A percentile compares a stretch with the other conserved stretches of the same genome.
Evolutionary conservation across 495 filamentous ascomycete genomes (phyloP).

Genomic region (Xylaria telfairii): DNA sequence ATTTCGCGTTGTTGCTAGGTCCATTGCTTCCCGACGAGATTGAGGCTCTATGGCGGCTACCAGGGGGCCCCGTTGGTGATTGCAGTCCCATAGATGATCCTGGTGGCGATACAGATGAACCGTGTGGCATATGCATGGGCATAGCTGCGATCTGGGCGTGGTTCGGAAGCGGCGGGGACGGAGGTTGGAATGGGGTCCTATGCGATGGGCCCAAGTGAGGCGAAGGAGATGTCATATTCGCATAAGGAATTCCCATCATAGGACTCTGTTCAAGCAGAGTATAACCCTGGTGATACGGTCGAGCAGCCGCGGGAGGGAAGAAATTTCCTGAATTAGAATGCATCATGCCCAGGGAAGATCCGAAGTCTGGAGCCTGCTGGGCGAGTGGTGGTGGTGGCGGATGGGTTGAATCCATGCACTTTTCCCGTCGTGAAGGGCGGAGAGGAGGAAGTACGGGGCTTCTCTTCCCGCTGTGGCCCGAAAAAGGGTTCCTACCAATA

Average conservation of each 20-base stretch:
- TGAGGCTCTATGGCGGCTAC: conserved; percentile 31
- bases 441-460: conserved; percentile 45
- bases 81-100: conserved; percentile 28
- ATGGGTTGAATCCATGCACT: conserved; percentile 15
- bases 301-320: conserved; percentile 42
- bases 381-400: conserved; percentile 26
- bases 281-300: conserved; percentile 51
- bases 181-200: conserved; percentile 27
- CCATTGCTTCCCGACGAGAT: conserved; percentile 36
- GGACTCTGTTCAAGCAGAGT: conserved; percentile 39
- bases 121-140: conserved; percentile 32
- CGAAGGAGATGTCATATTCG: conserved; percentile 23
- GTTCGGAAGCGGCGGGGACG: conserved; percentile 33
- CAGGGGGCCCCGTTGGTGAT: conserved; percentile 32
- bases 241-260: conserved; percentile 25
- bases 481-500: conserved; percentile 34
- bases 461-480: conserved; percentile 26
- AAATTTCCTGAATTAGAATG: conserved; percentile 48
- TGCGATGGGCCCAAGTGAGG: conserved; percentile 27
- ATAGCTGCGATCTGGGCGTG: conserved; percentile 31
- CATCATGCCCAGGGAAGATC: conserved; percentile 39
- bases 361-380: conserved; percentile 31
- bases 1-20: conserved; percentile 43
- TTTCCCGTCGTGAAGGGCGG: conserved; percentile 44
- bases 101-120: conserved; percentile 36